Conservation (phyloP, 371 early-diverging fungal species). For the Apophysomyces elegans region DNA sequence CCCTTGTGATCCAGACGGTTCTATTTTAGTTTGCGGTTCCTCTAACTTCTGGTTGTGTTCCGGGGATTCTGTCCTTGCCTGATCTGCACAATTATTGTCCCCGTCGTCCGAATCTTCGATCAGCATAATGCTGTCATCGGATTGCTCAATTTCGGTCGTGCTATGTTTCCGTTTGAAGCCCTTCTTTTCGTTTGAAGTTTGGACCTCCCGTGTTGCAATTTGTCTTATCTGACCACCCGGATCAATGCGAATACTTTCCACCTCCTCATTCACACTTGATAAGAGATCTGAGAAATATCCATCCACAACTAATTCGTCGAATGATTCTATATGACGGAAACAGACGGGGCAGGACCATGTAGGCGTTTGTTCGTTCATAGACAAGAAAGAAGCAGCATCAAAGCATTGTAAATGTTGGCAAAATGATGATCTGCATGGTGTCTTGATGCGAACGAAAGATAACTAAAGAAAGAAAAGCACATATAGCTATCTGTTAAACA, state of each 20-base stretch:
- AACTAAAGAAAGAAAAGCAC: slow-evolving; percentile 41
- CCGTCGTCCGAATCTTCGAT: slow-evolving; percentile 29
- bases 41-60: not conserved
- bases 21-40: slow-evolving; percentile 1
- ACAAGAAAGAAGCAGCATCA: slow-evolving; percentile 67
- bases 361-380: slow-evolving; percentile 72
- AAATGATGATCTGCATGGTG: slow-evolving; percentile 61
- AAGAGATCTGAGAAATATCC: slow-evolving; percentile 73
- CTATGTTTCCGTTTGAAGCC: slow-evolving; percentile 25
- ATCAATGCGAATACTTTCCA: slow-evolving; percentile 66
- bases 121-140: not conserved
- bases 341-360: slow-evolving; percentile 82
- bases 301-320: slow-evolving; percentile 68
- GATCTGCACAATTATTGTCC: slow-evolving; percentile 15
- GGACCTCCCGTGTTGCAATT: slow-evolving; percentile 18
- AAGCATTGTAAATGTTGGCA: slow-evolving; percentile 82
- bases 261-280: slow-evolving; percentile 39
- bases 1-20: slow-evolving; percentile 11
- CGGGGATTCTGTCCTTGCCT: slow-evolving; percentile 7
- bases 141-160: slow-evolving; percentile 20
- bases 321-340: slow-evolving; percentile 52
- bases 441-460: slow-evolving; percentile 62
- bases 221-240: slow-evolving; percentile 62
- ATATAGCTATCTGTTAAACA: slow-evolving; percentile 11
- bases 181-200: slow-evolving; percentile 13